Base-by-base conservation (phyloP, 495 filamentous ascomycete species). In the Penicillium simplicissimum region DNA sequence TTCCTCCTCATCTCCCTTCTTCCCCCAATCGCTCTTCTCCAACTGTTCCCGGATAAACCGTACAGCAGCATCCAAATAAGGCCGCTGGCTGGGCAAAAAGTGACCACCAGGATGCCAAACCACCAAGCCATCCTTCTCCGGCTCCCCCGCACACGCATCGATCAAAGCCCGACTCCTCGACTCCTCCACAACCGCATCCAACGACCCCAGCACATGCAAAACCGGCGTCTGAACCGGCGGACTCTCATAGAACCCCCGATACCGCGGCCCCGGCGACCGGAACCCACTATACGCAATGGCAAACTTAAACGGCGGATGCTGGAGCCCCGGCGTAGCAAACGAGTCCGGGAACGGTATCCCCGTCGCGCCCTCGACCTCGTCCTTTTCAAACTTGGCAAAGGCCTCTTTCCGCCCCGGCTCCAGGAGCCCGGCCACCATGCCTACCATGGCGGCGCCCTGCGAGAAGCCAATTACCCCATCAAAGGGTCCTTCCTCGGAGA, bases 161-260 rank as follows among this genome's bases (percentile, higher is more conserved):
- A 90, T 81, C 63, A 98, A 73, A 55, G 78, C 78, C 68, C 81
- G 71, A 71, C 83, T 89, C 67, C 90, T 76, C 49, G 66, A 65
- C 80, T 97, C 93, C 40, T 90, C 89, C 21, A 98, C 94, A 10
- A 98, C 90, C 31, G 87, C 89, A 83, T 98, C 95, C 71, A 97
- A 72, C 37, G 85, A 86, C 11, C 95, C 95, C 40, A 97, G 62
- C 60, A 95, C 85, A 80, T 96, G 89, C 75, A 96, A 70, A 65
- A 90, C 83, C 19, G 90, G 90, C 72, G 94, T 97, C 65, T 62
- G 63, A 36, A 98, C 86, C 70, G 79, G 76, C 23, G 91, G 91
- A 35, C 67, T 55, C 68, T 90, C 84, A 74, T 93, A 97, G 60
- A 95, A 88, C 21, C 57, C 87, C 62, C 71, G 69, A 75, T 90